Evolutionary conservation across 176 grass and related monocot species (phyloP), one percentile per base, ranked within the genome.

Genomic region (Carex pumila): DNA sequence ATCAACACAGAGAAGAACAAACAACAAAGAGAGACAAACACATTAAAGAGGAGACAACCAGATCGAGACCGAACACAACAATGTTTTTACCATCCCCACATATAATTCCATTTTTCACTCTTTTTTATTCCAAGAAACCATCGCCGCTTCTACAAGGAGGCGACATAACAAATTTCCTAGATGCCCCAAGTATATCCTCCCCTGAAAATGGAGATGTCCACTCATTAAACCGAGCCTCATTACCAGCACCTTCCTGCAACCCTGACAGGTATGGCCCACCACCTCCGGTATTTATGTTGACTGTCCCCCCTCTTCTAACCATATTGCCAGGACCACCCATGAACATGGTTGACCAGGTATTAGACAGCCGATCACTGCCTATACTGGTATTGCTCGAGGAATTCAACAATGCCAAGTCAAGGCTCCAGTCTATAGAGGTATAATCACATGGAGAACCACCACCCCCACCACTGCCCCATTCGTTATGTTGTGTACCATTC

Each of bases 341-440:
- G 85, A 99, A 99, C 93, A 99, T 96, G 70, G 97, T 99, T 25
- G 97, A 96, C 97, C 97, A 99, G 68, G 97, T 99, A 61, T 95
- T 91, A 0, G 93, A 92, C 76, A 92, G 79, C 80, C 83, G 63
- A 6, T 94, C 85, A 58, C 85, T 89, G 84, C 87, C 90, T 70
- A 67, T 73, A 81, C 79, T 39, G 57, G 57, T 43, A 83, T 60
- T 66, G 43, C 61, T 66, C 31, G 89, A 83, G 12, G 89, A 82
- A 79, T 92, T 94, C 84, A 99, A 86, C 34, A 98, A 86, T 2
- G 89, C 87, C 79, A 84, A 64, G 83, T 95, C 95, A 19, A 98
- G 62, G 69, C 92, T 98, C 95, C 95, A 98, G 67, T 98, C 95
- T 85, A 98, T 94, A 64, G 89, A 87, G 37, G 97, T 94, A 82